A percentile compares a stretch with the other conserved stretches of the same genome.
phyloP scores from a whole-genome alignment of 139 green algal species.

The Chlorella sp. region DNA sequence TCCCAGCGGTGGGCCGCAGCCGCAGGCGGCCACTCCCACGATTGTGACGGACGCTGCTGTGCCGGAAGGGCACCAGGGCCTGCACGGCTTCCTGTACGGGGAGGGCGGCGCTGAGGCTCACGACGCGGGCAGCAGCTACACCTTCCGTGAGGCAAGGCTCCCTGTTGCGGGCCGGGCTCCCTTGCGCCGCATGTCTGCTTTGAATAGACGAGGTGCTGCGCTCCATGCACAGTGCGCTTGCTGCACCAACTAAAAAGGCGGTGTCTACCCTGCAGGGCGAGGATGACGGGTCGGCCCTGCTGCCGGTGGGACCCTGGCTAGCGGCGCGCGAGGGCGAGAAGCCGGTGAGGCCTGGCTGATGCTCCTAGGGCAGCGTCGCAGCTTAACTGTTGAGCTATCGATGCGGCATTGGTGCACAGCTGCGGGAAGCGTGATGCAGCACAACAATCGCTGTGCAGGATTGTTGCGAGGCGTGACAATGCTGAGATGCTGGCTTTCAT shows the following conservation, averaged over 20 bases:
- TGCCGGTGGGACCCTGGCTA: slow-evolving; percentile 75
- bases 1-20: not conserved
- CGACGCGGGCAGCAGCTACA: slow-evolving; percentile 41
- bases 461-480: too few species aligned
- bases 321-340: slow-evolving; percentile 66
- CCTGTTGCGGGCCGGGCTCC: too few species aligned
- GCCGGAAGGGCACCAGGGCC: slow-evolving; percentile 83
- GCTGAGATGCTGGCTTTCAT: too few species aligned
- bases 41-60: slow-evolving; percentile 74
- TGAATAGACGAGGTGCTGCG: not conserved
- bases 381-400: too few species aligned
- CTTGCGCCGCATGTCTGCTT: too few species aligned
- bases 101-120: slow-evolving; percentile 73
- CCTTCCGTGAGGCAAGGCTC: slow-evolving; percentile 49
- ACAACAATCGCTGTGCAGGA: too few species aligned
- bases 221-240: not conserved
- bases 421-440: too few species aligned
- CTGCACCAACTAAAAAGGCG: not conserved
- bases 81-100: slow-evolving; percentile 88
- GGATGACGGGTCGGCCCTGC: slow-evolving; percentile 79
- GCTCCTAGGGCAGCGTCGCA: too few species aligned
- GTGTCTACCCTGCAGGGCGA: slow-evolving; percentile 65
- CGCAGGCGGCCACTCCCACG: not conserved
- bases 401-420: too few species aligned
- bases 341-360: slow-evolving; percentile 57